A percentile compares a stretch with the other conserved stretches of the same genome.
Evolutionary conservation across 1,139 yeast species (phyloP).

Genomic region (Debaryomycetaceae sp.): DNA sequence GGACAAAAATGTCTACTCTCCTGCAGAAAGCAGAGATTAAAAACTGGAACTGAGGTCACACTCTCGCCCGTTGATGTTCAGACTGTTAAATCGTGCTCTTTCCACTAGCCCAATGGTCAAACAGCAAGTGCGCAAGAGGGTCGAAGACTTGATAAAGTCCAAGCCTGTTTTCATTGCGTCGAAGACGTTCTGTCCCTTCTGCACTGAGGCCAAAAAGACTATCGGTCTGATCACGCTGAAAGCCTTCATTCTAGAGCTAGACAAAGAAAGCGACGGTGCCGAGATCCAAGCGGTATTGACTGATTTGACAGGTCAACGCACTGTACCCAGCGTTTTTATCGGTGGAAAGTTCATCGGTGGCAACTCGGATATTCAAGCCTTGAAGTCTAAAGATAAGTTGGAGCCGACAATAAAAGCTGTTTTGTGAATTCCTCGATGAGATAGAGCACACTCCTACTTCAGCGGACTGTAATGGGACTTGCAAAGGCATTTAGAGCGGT

Average conservation of each 20-base stretch:
- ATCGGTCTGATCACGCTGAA: conserved; percentile 39
- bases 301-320: conserved; percentile 76
- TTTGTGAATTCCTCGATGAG: too few relatives aligned
- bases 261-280: conserved; percentile 31
- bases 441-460: too few relatives aligned
- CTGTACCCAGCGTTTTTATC: conserved; percentile 90
- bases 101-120: conserved; percentile 17
- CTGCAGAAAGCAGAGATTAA: too few relatives aligned
- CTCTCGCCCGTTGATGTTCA: too few relatives aligned
- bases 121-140: conserved; percentile 43
- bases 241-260: conserved; percentile 58
- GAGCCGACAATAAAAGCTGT: conserved; percentile 16
- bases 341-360: conserved; percentile 92
- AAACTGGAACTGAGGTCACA: too few relatives aligned
- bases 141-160: conserved; percentile 52
- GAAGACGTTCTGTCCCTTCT: conserved; percentile 65
- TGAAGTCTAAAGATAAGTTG: conserved; percentile 22
- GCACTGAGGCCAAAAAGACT: conserved; percentile 52
- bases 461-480: too few relatives aligned
- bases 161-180: conserved; percentile 79
- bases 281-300: conserved; percentile 67
- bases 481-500: too few relatives aligned
- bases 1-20: too few relatives aligned
- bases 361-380: conserved; percentile 70
- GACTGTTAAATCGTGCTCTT: conserved; percentile 6